A percentile compares a stretch with the other conserved stretches of the same genome.
phyloP scores from a whole-genome alignment of 148 eudicot species.

The Rhododendron griersonianum region DNA sequence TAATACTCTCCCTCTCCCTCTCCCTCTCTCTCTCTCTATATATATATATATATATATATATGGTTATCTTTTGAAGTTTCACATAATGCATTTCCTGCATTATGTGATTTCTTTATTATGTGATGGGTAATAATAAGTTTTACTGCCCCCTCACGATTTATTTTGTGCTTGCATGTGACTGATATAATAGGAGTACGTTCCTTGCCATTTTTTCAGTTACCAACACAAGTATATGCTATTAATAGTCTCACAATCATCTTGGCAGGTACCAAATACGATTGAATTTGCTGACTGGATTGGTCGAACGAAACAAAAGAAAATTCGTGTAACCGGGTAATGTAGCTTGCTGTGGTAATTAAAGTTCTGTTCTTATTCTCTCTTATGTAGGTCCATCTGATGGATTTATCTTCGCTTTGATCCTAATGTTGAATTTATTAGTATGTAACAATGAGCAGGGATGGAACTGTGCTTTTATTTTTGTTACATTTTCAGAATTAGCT shows the following conservation, averaged over 20 bases:
- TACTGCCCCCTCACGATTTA: neutral
- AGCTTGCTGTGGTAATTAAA: conserved; percentile 16
- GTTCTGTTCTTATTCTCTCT: neutral
- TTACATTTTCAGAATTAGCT: too few relatives aligned
- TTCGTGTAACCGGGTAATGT: conserved; percentile 85
- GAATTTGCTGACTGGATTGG: conserved; percentile 99
- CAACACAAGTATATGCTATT: neutral
- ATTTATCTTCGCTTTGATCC: neutral
- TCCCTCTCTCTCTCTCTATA: neutral
- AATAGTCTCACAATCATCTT: conserved; percentile 2
- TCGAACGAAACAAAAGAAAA: conserved; percentile 84
- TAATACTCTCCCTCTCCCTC: neutral
- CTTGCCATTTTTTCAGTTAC: neutral
- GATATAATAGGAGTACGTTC: neutral
- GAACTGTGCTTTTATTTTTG: neutral
- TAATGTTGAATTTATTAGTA: neutral
- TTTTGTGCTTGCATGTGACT: neutral
- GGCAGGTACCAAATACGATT: conserved; percentile 87
- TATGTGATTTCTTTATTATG: too few relatives aligned
- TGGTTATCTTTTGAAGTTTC: neutral
- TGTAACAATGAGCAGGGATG: neutral
- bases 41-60: too few relatives aligned
- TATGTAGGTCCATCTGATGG: neutral
- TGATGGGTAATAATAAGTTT: neutral
- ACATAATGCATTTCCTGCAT: too few relatives aligned